Evolutionary conservation across 495 filamentous ascomycete species (phyloP).

Genomic region (Parachaetomium inaequale): DNA sequence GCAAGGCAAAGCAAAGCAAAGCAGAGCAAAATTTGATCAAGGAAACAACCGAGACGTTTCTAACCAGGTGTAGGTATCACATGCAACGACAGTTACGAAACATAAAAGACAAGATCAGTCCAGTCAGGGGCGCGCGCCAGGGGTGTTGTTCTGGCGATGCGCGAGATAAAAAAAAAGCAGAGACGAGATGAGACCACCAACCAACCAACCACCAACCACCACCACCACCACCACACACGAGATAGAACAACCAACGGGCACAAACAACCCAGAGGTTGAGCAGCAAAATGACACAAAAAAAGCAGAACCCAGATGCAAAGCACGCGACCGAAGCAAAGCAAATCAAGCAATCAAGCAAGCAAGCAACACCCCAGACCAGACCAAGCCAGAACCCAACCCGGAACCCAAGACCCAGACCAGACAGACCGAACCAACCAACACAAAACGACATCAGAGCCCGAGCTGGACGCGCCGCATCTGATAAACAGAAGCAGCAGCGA

Average conservation of each 20-base stretch:
- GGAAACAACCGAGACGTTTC: conserved; percentile 9
- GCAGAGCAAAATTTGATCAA: not conserved
- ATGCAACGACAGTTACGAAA: conserved; percentile 18
- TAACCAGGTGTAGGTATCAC: conserved; percentile 15
- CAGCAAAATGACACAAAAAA: not conserved
- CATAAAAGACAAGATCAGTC: not conserved
- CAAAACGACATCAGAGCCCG: not conserved
- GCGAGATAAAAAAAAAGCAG: not conserved
- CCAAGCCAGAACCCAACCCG: conserved; percentile 1
- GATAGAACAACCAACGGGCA: not conserved
- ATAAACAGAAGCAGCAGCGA: not conserved
- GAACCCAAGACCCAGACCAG: not conserved
- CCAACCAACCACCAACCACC: no score
- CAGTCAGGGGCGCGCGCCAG: not conserved
- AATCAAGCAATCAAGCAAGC: not conserved
- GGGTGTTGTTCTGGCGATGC: not conserved
- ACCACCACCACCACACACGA: no score
- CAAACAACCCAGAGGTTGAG: not conserved
- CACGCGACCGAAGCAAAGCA: not conserved
- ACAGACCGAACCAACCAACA: not conserved
- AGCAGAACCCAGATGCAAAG: not conserved
- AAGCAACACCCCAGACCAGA: not conserved
- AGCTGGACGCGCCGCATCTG: not conserved
- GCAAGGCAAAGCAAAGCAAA: no score
- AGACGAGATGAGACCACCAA: not conserved